phyloP scores from a whole-genome alignment of 305 asterid genomes.

The Salvia sclarea region DNA sequence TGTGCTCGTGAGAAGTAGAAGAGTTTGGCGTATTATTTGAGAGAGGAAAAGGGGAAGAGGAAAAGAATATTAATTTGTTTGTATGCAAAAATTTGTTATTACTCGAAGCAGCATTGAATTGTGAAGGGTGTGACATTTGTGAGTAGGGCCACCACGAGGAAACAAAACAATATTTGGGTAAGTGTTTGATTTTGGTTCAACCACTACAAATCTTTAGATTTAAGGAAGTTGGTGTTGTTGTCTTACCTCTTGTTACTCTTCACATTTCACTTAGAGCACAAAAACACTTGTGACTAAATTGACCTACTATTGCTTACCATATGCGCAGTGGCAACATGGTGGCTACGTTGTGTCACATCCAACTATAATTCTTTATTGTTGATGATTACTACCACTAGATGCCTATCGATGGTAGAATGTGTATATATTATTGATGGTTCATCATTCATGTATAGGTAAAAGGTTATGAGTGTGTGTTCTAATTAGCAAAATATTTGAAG shows the following conservation, averaged over 20 bases:
- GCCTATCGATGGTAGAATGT: neutral
- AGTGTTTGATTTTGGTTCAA: conserved; percentile 24
- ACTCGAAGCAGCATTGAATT: conserved; percentile 34
- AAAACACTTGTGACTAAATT: conserved; percentile 25
- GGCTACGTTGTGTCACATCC: conserved; percentile 28
- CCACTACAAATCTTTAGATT: conserved; percentile 31
- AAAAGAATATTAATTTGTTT: conserved; percentile 9
- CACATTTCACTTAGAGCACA: conserved; percentile 22
- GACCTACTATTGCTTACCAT: conserved; percentile 17
- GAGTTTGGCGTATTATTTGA: conserved; percentile 26
- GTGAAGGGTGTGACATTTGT: conserved; percentile 37
- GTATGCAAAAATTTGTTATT: conserved; percentile 28
- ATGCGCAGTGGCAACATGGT: neutral
- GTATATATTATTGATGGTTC: neutral
- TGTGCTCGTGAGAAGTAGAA: conserved; percentile 8
- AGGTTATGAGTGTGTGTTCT: too few species aligned
- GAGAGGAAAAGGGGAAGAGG: conserved; percentile 24
- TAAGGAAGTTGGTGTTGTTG: conserved; percentile 32
- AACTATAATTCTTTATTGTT: neutral
- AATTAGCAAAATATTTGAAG: too few species aligned
- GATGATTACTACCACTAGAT: neutral
- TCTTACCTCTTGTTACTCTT: conserved; percentile 11
- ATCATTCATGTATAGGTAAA: too few species aligned
- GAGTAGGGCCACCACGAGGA: conserved; percentile 32
- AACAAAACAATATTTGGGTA: neutral